Evolutionary conservation across 306 rosid species (phyloP).

Genomic region (Cicer arietinum): DNA sequence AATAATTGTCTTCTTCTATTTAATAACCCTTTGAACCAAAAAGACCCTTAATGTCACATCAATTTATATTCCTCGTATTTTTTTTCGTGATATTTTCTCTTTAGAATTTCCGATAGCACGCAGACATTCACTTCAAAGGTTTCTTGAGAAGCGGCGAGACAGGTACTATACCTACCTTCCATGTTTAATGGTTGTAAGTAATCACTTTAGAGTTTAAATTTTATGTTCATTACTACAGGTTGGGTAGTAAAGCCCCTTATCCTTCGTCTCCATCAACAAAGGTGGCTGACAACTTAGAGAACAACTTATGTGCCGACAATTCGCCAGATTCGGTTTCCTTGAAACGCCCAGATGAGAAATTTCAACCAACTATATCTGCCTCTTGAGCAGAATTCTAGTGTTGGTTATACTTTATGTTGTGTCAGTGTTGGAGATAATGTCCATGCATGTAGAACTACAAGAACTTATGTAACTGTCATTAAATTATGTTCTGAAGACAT

Average conservation of each 20-base stretch:
- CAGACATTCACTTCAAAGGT: conserved; percentile 70
- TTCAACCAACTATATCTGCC: conserved; percentile 49
- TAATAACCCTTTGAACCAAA: not conserved
- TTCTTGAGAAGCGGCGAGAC: conserved; percentile 74
- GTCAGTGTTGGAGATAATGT: conserved; percentile 20
- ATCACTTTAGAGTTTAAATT: conserved; percentile 19
- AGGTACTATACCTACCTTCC: conserved; percentile 47
- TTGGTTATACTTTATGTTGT: conserved; percentile 10
- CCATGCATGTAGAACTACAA: conserved; percentile 32
- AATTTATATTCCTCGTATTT: not conserved
- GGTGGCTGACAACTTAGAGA: conserved; percentile 46
- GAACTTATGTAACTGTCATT: conserved; percentile 27
- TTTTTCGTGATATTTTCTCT: conserved; percentile 25
- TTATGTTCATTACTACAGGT: conserved; percentile 46
- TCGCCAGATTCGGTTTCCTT: conserved; percentile 45
- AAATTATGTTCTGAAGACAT: conserved; percentile 25
- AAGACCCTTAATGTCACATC: not conserved
- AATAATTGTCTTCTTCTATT: not conserved
- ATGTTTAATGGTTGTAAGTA: conserved; percentile 4
- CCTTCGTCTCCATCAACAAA: conserved; percentile 53
- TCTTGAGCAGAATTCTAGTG: conserved; percentile 33
- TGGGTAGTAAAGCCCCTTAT: conserved; percentile 66
- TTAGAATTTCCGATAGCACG: conserved; percentile 71
- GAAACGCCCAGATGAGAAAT: conserved; percentile 49
- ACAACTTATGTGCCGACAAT: conserved; percentile 42